Percentiles rank a stretch among this genome's conserved stretches.
These are phyloP conservation scores for Turnera subulata DNA, from an alignment of 345 rosid species.

Conservation along the genomic window DNA sequence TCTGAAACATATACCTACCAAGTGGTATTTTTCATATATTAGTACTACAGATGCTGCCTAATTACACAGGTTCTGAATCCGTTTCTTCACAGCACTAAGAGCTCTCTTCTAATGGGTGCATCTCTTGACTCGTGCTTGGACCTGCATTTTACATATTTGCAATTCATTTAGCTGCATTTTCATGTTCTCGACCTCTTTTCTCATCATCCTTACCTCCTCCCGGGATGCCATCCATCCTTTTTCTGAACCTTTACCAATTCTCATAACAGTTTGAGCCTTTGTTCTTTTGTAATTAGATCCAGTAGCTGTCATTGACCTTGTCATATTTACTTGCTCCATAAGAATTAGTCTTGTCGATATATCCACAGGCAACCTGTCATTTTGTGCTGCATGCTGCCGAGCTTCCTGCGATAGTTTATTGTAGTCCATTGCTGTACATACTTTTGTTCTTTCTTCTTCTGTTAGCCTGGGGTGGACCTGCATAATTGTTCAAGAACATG, in stretches of 20 bases:
- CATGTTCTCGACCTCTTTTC: constrained; percentile 46
- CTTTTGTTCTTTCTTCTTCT: constrained; percentile 14
- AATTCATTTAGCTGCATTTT: constrained; percentile 43
- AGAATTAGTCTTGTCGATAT: constrained; percentile 30
- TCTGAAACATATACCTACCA: too few relatives aligned
- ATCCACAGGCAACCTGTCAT: constrained; percentile 50
- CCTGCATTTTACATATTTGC: constrained; percentile 43
- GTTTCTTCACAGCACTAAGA: too few relatives aligned
- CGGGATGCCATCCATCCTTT: constrained; percentile 11
- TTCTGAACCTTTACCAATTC: constrained; percentile 20
- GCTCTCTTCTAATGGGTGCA: constrained; percentile 14
- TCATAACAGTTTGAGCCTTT: constrained; percentile 24
- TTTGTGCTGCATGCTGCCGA: constrained; percentile 34
- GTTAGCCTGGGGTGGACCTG: constrained; percentile 14
- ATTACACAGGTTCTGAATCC: too few relatives aligned
- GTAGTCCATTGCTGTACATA: constrained; percentile 12
- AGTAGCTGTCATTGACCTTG: constrained; percentile 26
- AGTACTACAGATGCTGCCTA: too few relatives aligned
- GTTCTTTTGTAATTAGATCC: constrained; percentile 31
- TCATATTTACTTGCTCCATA: constrained; percentile 42
- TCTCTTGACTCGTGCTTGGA: constrained; percentile 38
- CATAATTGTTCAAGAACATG: neutral
- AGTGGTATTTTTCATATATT: too few relatives aligned
- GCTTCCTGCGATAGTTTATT: constrained; percentile 19
- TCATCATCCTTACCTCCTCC: constrained; percentile 44